A percentile compares a stretch with the other conserved stretches of the same genome.
Evolutionary conservation across 2,329 filamentous ascomycete genomes (phyloP).

Genomic region (Cyclaneusma minus): DNA sequence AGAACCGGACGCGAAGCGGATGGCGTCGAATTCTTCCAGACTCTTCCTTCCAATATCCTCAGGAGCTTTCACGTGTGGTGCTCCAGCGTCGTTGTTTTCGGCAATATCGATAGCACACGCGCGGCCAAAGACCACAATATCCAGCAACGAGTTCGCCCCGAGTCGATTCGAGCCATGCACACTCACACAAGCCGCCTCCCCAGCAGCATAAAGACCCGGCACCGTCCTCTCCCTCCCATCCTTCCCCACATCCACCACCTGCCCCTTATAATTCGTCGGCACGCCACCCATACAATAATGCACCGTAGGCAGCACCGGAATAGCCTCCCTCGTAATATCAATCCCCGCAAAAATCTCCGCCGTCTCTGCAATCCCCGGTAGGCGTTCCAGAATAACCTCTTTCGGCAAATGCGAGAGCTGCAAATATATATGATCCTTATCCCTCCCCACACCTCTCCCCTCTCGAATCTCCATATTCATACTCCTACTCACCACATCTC

Average conservation of each 20-base stretch:
- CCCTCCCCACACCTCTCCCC: slow-evolving; percentile 26
- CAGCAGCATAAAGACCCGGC: slow-evolving; percentile 29
- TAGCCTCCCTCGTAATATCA: slow-evolving; percentile 30
- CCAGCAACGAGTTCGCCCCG: slow-evolving; percentile 30
- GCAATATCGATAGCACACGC: slow-evolving; percentile 26
- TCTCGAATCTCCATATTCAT: slow-evolving; percentile 33
- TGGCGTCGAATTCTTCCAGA: slow-evolving; percentile 19
- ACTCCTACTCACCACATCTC: slow-evolving; percentile 29
- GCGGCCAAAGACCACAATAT: slow-evolving; percentile 32
- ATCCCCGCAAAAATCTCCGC: slow-evolving; percentile 32
- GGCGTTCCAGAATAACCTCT: slow-evolving; percentile 28
- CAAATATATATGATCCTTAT: slow-evolving; percentile 30
- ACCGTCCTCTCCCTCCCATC: slow-evolving; percentile 25
- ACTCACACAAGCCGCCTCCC: slow-evolving; percentile 30
- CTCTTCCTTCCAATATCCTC: slow-evolving; percentile 20
- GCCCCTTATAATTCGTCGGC: slow-evolving; percentile 31
- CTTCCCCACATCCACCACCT: slow-evolving; percentile 25
- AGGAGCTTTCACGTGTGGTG: slow-evolving; percentile 19
- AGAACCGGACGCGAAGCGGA: slow-evolving; percentile 22
- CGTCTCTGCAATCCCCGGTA: slow-evolving; percentile 34
- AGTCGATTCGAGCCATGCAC: slow-evolving; percentile 32
- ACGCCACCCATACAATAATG: slow-evolving; percentile 36
- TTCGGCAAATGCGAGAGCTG: slow-evolving; percentile 29
- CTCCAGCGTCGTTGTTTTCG: slow-evolving; percentile 21
- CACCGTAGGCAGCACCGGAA: slow-evolving; percentile 33